phyloP scores from a whole-genome alignment of 306 rosid genomes.

The Sphenostylis stenocarpa region DNA sequence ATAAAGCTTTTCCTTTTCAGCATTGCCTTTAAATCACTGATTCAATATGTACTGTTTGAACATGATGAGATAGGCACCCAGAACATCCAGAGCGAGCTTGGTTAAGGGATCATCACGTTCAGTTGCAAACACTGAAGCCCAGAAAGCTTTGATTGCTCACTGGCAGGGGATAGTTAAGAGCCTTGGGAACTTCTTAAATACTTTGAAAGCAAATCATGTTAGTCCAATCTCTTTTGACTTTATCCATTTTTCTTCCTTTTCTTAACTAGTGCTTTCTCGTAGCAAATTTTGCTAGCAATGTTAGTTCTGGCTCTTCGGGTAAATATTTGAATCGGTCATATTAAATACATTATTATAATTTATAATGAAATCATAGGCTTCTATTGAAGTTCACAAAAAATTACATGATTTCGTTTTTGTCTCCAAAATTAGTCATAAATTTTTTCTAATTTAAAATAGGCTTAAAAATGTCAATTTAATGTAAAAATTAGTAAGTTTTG shows the following conservation, averaged over 20 bases:
- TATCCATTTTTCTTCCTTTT: background rate
- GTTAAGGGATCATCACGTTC: slow-evolving; percentile 90
- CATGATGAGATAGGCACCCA: slow-evolving; percentile 75
- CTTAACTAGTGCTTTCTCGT: slow-evolving; percentile 10
- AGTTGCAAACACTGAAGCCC: slow-evolving; percentile 84
- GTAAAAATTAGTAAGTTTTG: too few species aligned
- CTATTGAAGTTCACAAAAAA: background rate
- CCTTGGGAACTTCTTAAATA: slow-evolving; percentile 73
- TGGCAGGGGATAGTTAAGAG: slow-evolving; percentile 99
- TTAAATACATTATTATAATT: slow-evolving; percentile 1
- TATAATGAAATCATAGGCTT: slow-evolving; percentile 18
- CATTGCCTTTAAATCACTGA: slow-evolving; percentile 20
- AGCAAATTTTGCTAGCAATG: background rate
- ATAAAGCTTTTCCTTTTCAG: slow-evolving; percentile 17
- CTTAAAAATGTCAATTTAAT: too few species aligned
- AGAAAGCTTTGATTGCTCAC: slow-evolving; percentile 92
- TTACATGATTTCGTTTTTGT: background rate
- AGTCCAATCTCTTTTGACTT: slow-evolving; percentile 41
- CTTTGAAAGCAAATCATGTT: slow-evolving; percentile 84
- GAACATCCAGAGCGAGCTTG: slow-evolving; percentile 94
- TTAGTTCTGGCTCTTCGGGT: background rate
- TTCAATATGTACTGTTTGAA: slow-evolving; percentile 28
- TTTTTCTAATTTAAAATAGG: background rate
- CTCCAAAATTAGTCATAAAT: background rate
- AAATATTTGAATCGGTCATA: slow-evolving; percentile 2